Evolutionary conservation across 306 rosid genomes (phyloP).

Genomic region (Elaeagnus macrophylla): DNA sequence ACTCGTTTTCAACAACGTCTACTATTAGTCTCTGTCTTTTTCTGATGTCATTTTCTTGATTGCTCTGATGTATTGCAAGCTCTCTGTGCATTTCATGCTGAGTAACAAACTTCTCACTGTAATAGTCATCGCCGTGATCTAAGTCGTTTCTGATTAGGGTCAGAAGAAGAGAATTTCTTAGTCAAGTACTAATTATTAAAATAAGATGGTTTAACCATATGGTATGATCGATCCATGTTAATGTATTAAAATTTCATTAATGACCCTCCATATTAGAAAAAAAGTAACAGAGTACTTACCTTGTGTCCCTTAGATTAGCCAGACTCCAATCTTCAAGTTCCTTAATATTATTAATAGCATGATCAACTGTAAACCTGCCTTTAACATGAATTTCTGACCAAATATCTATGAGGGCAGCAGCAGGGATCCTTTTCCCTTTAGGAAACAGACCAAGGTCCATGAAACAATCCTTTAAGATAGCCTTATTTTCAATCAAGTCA

Average conservation of each 20-base stretch:
- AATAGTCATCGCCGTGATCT: slow-evolving; percentile 25
- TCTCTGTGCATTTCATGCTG: slow-evolving; percentile 52
- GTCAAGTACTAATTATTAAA: not conserved
- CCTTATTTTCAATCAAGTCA: slow-evolving; percentile 7
- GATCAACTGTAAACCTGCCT: slow-evolving; percentile 17
- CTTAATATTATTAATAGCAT: slow-evolving; percentile 29
- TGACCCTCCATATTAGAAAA: slow-evolving; percentile 18
- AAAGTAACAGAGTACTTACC: not conserved
- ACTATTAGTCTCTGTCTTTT: slow-evolving; percentile 34
- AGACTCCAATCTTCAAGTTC: slow-evolving; percentile 25
- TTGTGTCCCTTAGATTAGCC: slow-evolving; percentile 18
- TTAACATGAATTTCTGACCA: slow-evolving; percentile 37
- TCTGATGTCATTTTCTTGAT: slow-evolving; percentile 16
- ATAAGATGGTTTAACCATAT: no score
- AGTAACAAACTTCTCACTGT: slow-evolving; percentile 31
- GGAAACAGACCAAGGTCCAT: slow-evolving; percentile 61
- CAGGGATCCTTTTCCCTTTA: slow-evolving; percentile 55
- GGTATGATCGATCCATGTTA: no score
- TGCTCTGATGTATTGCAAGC: slow-evolving; percentile 35
- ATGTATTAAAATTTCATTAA: slow-evolving; percentile 1
- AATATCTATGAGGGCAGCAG: slow-evolving; percentile 48
- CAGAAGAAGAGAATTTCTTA: not conserved
- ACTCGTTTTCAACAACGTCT: slow-evolving; percentile 25
- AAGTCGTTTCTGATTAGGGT: slow-evolving; percentile 30
- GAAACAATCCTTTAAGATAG: slow-evolving; percentile 39